Percentiles rank a stretch among this genome's conserved stretches.
These are phyloP conservation scores for Penicillium samsonianum DNA, from an alignment of 495 filamentous ascomycete genomes.

Conservation along the genomic window DNA sequence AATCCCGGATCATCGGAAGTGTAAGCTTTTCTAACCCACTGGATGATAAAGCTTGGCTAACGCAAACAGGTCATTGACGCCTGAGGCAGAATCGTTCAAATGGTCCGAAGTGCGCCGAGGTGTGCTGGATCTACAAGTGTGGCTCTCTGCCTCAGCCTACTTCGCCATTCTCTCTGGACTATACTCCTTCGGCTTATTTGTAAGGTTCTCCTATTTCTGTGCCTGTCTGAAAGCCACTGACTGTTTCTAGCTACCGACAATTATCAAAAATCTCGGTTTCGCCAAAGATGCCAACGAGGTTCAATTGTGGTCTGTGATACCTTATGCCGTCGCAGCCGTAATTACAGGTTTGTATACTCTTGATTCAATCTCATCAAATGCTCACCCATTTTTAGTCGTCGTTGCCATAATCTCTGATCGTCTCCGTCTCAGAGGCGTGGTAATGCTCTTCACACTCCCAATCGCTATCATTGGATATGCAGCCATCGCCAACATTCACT, in stretches of 20 bases:
- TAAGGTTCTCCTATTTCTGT: conserved; percentile 15
- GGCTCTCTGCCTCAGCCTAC: conserved; percentile 46
- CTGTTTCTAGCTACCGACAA: conserved; percentile 62
- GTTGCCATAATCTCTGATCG: conserved; percentile 51
- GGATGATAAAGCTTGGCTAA: conserved; percentile 6
- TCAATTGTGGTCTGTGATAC: conserved; percentile 84
- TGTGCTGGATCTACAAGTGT: conserved; percentile 37
- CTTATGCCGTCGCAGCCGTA: conserved; percentile 77
- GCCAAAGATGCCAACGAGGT: conserved; percentile 61
- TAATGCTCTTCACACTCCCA: conserved; percentile 51
- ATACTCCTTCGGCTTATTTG: conserved; percentile 49
- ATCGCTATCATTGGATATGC: conserved; percentile 53
- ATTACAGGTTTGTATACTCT: conserved; percentile 69
- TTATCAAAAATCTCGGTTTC: conserved; percentile 70
- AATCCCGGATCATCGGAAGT: conserved; percentile 37
- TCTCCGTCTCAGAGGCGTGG: conserved; percentile 43
- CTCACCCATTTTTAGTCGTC: conserved; percentile 26
- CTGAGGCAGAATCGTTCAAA: conserved; percentile 38
- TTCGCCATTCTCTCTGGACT: conserved; percentile 46
- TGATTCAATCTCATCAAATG: conserved; percentile 28
- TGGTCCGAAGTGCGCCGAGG: conserved; percentile 49
- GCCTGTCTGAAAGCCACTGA: not conserved
- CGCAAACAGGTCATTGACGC: conserved; percentile 19
- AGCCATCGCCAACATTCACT: conserved; percentile 47
- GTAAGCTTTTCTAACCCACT: conserved; percentile 20